Conservation (phyloP, 306 rosid species). For the Luffa aegyptiaca region DNA sequence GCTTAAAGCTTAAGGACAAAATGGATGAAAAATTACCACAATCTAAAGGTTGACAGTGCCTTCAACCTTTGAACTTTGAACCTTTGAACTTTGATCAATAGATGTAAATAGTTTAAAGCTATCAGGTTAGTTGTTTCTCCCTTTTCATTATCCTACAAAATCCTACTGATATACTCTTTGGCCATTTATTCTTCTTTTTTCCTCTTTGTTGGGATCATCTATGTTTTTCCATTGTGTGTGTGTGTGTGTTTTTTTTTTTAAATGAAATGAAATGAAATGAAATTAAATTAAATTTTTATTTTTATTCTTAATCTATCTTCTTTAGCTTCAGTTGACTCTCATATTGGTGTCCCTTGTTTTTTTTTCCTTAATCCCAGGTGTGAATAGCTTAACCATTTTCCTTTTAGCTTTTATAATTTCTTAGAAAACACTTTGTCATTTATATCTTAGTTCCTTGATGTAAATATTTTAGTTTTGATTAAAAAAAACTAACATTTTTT, state of each 20-base stretch:
- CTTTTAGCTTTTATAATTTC: neutral
- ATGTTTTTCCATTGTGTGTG: neutral
- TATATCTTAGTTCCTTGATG: neutral
- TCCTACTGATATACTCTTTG: neutral
- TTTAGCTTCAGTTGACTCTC: neutral
- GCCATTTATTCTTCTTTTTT: neutral
- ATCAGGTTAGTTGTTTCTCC: neutral
- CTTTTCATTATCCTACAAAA: neutral
- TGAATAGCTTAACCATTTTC: neutral
- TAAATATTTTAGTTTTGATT: neutral
- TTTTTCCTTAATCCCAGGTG: neutral
- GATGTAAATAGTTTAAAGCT: neutral
- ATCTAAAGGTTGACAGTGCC: neutral
- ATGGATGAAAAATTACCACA: neutral
- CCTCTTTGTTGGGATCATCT: neutral
- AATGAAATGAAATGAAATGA: too few relatives aligned
- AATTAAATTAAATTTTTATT: too few relatives aligned
- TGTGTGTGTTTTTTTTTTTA: neutral
- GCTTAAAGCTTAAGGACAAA: neutral
- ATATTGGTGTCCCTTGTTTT: neutral
- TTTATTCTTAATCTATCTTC: too few relatives aligned
- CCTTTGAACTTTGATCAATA: neutral
- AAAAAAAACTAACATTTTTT: neutral
- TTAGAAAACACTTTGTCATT: neutral
- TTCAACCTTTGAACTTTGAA: neutral